These are phyloP conservation scores for Talaromyces wortmannii DNA, from an alignment of 495 filamentous ascomycete genomes.

Conservation along the genomic window DNA sequence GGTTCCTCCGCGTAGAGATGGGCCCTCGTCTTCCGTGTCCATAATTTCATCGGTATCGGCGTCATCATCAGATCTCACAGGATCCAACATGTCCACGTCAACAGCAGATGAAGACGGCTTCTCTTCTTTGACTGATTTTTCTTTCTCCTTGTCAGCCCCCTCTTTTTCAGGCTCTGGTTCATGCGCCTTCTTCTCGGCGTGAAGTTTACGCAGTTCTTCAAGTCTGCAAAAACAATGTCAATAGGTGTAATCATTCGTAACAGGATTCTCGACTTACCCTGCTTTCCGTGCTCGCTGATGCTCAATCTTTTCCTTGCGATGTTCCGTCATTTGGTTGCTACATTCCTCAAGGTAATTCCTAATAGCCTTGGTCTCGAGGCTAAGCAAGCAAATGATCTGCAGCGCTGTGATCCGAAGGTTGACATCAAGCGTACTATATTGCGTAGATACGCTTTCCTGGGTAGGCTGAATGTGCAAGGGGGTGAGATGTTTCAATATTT, in stretches of 20 bases:
- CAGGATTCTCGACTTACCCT: slow-evolving; percentile 48
- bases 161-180: slow-evolving; percentile 55
- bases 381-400: slow-evolving; percentile 81
- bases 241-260: slow-evolving; percentile 10
- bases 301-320: slow-evolving; percentile 92
- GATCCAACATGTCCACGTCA: slow-evolving; percentile 48
- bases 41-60: slow-evolving; percentile 40
- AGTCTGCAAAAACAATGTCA: slow-evolving; percentile 42
- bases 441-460: slow-evolving; percentile 59
- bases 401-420: slow-evolving; percentile 76
- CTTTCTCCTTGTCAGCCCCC: slow-evolving; percentile 1
- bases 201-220: slow-evolving; percentile 73
- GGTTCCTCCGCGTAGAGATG: slow-evolving; percentile 68
- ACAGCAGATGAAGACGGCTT: slow-evolving; percentile 40
- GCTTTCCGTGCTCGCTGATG: slow-evolving; percentile 76
- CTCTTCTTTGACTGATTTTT: slow-evolving; percentile 23
- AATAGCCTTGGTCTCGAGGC: slow-evolving; percentile 77
- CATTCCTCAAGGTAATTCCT: slow-evolving; percentile 86
- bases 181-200: slow-evolving; percentile 83
- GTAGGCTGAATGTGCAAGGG: slow-evolving; percentile 69
- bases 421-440: slow-evolving; percentile 70
- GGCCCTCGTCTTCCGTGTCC: slow-evolving; percentile 56
- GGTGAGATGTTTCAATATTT: slow-evolving; percentile 69
- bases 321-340: slow-evolving; percentile 83
- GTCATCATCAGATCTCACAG: slow-evolving; percentile 61